Evolutionary conservation across 805 yeast genomes (phyloP), one percentile per base, ranked within the genome.

Genomic region (Saturnispora kantuleensis): DNA sequence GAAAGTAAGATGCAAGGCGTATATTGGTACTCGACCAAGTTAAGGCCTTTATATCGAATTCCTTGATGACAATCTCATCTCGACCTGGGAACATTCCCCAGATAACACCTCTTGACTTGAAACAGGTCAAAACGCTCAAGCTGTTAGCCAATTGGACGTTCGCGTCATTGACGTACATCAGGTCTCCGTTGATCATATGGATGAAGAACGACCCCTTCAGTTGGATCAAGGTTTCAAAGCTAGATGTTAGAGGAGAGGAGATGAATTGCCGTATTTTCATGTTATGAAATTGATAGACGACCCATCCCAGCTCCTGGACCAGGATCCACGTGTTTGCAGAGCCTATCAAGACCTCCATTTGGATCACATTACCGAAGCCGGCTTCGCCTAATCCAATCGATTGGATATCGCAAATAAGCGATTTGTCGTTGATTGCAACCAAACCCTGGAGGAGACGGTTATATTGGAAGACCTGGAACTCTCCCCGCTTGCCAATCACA

Each of bases 301-400:
- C 44, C 63, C 64, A 61, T 11, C 65, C 65, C n/a, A 29, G 28
- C 31, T 59, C 61, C 35, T 61, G 65, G 10, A 54, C 32, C 1
- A 58, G 44, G 1, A 54, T 41, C 57, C 61, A 58, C 16, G 48
- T 46, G 13, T 47, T 41, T 3, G 21, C 15, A 10, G 15, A 16
- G 26, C n/a, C 28, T 10, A 46, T 42, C 2, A 55, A 35, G 7
- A 31, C 13, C 26, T 41, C 31, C 1, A 58, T 47, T 18, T 52
- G 50, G 3, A 45, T 28, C 0, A 58, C 42, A n/a, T 47, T 50
- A 4, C 64, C 64, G 39, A 46, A 51, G 10, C 48, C 31, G 18
- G 47, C 39, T 51, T 50, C n/a, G 50, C 52, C 17, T 33, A 37
- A 28, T 47, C 15, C 9, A 51, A 32, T 13, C 38, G 18, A 15